Base-by-base conservation (phyloP, 139 green algal genomes). In the Nannochloris sp. region DNA sequence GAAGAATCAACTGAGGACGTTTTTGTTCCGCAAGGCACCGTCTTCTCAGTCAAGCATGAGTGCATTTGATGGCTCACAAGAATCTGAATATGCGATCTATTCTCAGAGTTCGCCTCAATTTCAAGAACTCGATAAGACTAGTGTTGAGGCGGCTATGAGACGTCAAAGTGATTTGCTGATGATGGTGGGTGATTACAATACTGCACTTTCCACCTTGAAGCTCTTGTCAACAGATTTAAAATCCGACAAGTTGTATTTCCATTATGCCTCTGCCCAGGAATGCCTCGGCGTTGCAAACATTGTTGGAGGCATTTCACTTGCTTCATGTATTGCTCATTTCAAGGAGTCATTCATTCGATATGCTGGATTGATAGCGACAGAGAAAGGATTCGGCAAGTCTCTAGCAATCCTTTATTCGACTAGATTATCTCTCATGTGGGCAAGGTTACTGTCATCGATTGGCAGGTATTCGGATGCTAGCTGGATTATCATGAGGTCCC, bases 1-100 rank as follows among this genome's bases (percentile, higher is more conserved):
- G 23, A 78, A 80, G 23, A 97, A 97, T 76, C 85, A 94, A 44
- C 67, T 97, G 14, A 78, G 76, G 31, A 93, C 79, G 17, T 80
- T 88, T 36, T 71, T 96, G 46, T 89, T 76, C 55, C 65, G 75
- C 44, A 81, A 69, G 48, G 0, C 46, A 28, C 10, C 46, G 10
- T 53, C 46, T 20, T 40, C 33, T 40, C 33, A 40, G 33, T 40
- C 46, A 53, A 53, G 46, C 46, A 53, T 28, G 46, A 13, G 46
- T 28, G 33, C 33, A 40, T 11, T 40, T 53, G n/a, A 28, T 53
- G 25, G 20, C 6, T 17, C 50, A 33, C 5, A 30, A 59, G n/a
- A 20, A 40, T 40, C 50, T 33, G 50, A 31, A 14, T 48, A 30
- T 3, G n/a, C 20, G 11, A 37, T 6, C 29, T 29, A 61, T 56